These are phyloP conservation scores for Aphanoascus verrucosus DNA, from an alignment of 2,329 filamentous ascomycete genomes.

Conservation along the genomic window DNA sequence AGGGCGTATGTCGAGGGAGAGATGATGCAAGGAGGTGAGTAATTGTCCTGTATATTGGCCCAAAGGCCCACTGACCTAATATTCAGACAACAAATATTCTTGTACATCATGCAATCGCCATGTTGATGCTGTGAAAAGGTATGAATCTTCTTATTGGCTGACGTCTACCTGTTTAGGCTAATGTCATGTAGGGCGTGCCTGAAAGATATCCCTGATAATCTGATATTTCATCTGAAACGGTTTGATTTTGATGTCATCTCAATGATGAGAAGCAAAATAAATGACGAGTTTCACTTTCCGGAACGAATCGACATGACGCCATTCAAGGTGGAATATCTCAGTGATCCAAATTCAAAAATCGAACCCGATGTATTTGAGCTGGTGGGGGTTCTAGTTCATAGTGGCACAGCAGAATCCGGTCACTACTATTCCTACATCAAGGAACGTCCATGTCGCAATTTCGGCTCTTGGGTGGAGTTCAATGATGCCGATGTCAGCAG, in stretches of 20 bases:
- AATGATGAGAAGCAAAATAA: constrained; percentile 80
- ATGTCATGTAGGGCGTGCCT: constrained; percentile 57
- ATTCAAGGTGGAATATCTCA: constrained; percentile 79
- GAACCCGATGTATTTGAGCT: constrained; percentile 76
- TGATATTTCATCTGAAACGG: constrained; percentile 84
- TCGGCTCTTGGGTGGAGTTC: constrained; percentile 70
- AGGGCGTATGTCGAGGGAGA: constrained; percentile 94
- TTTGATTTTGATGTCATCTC: constrained; percentile 48
- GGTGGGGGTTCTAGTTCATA: constrained; percentile 89
- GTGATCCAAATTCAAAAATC: constrained; percentile 45
- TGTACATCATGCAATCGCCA: constrained; percentile 81
- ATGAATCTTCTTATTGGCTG: constrained; percentile 17
- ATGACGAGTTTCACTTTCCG: constrained; percentile 88
- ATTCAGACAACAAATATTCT: constrained; percentile 86
- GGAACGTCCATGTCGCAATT: constrained; percentile 52
- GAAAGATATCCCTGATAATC: constrained; percentile 82
- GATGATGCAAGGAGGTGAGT: constrained; percentile 75
- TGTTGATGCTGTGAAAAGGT: constrained; percentile 87
- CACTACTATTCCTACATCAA: constrained; percentile 97
- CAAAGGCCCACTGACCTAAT: constrained; percentile 17
- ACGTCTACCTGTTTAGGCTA: constrained; percentile 12
- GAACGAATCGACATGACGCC: constrained; percentile 71
- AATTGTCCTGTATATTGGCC: neutral
- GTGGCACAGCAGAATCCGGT: constrained; percentile 82
- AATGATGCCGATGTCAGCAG: constrained; percentile 74